phyloP scores from a whole-genome alignment of 805 yeast species.

The Spathaspora sp. region DNA sequence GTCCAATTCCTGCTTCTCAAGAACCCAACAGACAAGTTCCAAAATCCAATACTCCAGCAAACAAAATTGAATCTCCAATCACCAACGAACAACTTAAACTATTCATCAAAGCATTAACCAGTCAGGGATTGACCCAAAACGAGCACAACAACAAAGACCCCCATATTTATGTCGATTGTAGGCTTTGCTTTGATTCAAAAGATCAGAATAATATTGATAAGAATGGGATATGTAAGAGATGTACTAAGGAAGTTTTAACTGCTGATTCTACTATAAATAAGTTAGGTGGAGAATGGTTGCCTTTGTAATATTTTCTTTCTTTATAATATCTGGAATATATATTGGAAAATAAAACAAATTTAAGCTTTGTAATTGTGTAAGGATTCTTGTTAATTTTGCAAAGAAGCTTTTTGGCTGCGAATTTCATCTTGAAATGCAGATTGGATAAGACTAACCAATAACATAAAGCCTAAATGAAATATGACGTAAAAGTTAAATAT shows the following conservation, averaged over 20 bases:
- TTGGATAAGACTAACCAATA: too few species aligned
- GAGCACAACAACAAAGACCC: background rate
- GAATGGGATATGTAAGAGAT: background rate
- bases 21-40: background rate
- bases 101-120: background rate
- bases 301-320: background rate
- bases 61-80: background rate
- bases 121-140: background rate
- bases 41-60: background rate
- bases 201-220: background rate
- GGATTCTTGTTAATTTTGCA: too few species aligned
- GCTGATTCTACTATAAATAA: background rate
- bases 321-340: background rate
- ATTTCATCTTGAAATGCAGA: too few species aligned
- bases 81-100: background rate
- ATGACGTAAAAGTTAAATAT: too few species aligned
- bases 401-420: too few species aligned
- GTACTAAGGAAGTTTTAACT: background rate
- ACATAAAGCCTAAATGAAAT: too few species aligned
- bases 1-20: background rate
- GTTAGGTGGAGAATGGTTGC: background rate
- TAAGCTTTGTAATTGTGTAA: too few species aligned
- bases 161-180: background rate
- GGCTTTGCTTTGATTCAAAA: background rate
- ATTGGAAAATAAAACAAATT: background rate